Evolutionary conservation across 2,329 filamentous ascomycete genomes (phyloP), one percentile per base, ranked within the genome.

Genomic region (Magnaporthiopsis incrustans): DNA sequence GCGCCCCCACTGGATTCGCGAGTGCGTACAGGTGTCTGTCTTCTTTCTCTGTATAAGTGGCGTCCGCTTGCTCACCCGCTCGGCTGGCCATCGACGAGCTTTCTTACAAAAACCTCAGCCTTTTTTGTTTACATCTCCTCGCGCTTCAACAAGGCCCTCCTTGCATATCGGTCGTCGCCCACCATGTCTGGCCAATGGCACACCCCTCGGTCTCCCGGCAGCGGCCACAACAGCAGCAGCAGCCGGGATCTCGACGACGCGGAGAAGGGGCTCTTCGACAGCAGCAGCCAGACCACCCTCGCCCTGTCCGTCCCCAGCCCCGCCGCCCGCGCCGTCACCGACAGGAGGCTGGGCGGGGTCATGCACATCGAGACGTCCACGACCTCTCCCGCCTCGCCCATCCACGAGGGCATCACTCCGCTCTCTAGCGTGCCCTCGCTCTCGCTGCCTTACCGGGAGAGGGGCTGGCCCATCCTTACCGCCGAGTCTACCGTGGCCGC

Each of bases 241-340:
- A 60, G 56, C 56, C 30, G 33, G 63, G 69, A 70, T 63, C 66
- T 68, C 64, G 71, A 73, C 59, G 73, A 74, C 64, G 71, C 72
- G n/a, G 75, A 77, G 65, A 76, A 76, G 69, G 73, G 74, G 22
- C 60, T 76, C 26, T 73, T 71, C 66, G 72, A 72, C 64, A 71
- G 14, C n/a, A 26, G 22, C 60, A 30, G 44, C 58, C 58, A 35
- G 27, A 25, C 14, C 12, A n/a, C 58, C 3, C 32, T n/a, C 58
- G 22, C 58, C 67, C 74, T 38, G 33, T 68, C 26, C 18, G 22
- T 53, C 44, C 44, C 44, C 1, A 53, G 44, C 44, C 18, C 44
- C 22, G 44, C 44, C 44, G 22, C 44, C 22, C 44, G 18, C 44
- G 3, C 18, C 11, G 67, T 30, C 27, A 30, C 70, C 61, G 64